phyloP scores from a whole-genome alignment of 2,329 filamentous ascomycete genomes.

The Calonectria montana region DNA sequence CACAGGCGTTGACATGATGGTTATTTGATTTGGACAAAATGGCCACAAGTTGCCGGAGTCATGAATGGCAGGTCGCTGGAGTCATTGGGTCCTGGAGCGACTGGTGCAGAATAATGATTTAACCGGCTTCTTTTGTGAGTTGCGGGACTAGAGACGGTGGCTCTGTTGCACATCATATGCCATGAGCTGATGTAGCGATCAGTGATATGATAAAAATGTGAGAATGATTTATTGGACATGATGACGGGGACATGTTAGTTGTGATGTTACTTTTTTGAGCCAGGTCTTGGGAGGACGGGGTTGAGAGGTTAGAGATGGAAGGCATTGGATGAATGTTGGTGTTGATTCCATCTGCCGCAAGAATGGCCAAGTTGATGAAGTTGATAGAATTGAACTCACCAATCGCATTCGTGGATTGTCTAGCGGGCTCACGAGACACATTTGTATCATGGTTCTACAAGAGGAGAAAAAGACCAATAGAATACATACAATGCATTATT shows the following conservation, averaged over 20 bases:
- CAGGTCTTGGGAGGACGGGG: too few relatives aligned
- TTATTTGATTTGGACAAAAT: slow-evolving; percentile 21
- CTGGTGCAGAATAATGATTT: slow-evolving; percentile 33
- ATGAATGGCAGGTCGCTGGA: slow-evolving; percentile 19
- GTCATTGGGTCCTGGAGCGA: slow-evolving; percentile 34
- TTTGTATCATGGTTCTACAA: too few relatives aligned
- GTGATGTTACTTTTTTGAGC: neutral
- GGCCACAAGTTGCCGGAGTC: slow-evolving; percentile 19
- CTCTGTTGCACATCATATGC: slow-evolving; percentile 3
- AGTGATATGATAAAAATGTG: slow-evolving; percentile 30
- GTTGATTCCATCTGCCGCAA: too few relatives aligned
- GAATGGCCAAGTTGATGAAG: too few relatives aligned
- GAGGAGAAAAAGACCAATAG: too few relatives aligned
- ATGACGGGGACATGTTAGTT: neutral
- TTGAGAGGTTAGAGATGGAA: too few relatives aligned
- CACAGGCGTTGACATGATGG: slow-evolving; percentile 37
- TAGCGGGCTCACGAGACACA: too few relatives aligned
- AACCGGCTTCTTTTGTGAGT: slow-evolving; percentile 6
- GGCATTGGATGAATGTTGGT: neutral
- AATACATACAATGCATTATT: too few relatives aligned
- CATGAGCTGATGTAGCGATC: slow-evolving; percentile 9
- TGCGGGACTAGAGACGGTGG: slow-evolving; percentile 26
- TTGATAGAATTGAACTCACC: too few relatives aligned
- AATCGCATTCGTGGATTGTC: too few relatives aligned
- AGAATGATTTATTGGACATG: slow-evolving; percentile 33